These are phyloP conservation scores for Pleoardoris graminearum DNA, from an alignment of 2,329 filamentous ascomycete species.

Conservation along the genomic window DNA sequence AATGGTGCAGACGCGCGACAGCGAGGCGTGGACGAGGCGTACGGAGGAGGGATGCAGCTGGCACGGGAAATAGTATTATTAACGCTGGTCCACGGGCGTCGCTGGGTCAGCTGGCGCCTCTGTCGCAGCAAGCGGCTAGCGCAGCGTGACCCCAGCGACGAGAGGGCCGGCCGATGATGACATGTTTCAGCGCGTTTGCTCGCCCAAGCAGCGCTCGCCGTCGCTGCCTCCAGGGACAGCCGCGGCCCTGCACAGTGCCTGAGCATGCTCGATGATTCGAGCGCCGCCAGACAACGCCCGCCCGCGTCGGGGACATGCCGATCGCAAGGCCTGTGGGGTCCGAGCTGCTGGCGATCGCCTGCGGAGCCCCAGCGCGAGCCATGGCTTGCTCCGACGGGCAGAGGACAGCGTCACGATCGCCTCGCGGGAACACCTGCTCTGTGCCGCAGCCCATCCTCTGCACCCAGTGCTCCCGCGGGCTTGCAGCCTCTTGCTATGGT, in stretches of 20 bases:
- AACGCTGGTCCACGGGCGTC: no score
- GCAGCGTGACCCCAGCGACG: conserved; percentile 22
- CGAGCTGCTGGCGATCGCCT: neutral
- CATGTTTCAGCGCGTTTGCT: conserved; percentile 9
- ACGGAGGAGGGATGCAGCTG: conserved; percentile 2
- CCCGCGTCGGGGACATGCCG: conserved; percentile 25
- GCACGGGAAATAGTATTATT: conserved; percentile 23
- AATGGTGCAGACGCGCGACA: conserved; percentile 8
- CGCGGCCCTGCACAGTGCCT: conserved; percentile 9
- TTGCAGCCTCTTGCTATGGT: neutral
- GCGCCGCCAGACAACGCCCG: conserved; percentile 9
- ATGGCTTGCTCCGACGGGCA: neutral
- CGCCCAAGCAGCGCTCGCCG: neutral
- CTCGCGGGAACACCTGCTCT: neutral
- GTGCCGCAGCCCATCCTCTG: neutral
- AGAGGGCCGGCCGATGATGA: conserved; percentile 10
- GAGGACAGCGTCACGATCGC: neutral
- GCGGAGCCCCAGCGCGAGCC: neutral
- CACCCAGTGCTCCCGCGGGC: neutral
- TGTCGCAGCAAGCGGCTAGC: conserved; percentile 18
- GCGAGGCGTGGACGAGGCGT: neutral
- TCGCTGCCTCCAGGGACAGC: neutral
- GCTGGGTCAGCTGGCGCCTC: conserved; percentile 24
- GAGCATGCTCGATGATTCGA: conserved; percentile 15
- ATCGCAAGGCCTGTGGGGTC: conserved; percentile 23